Percentiles rank a stretch among this genome's conserved stretches.
phyloP scores from a whole-genome alignment of 352 stramenopile species.

The Aphanomyces invadans region DNA sequence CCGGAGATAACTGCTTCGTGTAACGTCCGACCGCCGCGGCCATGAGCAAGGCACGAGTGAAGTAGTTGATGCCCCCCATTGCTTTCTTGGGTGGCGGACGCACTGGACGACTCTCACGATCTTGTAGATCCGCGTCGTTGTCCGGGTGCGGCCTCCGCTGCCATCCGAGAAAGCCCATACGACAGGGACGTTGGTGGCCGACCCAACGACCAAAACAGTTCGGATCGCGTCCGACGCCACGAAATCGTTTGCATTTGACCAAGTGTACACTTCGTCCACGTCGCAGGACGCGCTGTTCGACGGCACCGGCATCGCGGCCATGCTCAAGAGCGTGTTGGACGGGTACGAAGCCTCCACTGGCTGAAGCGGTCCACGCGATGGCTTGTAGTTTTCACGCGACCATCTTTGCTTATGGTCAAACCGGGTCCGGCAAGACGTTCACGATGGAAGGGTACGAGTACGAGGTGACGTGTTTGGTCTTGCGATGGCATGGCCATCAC shows the following conservation, averaged over 20 bases:
- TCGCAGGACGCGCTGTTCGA: conserved; percentile 27
- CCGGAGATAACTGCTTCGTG: not conserved
- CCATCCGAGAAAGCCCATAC: conserved; percentile 34
- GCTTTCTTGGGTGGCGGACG: not conserved
- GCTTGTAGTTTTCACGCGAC: conserved; percentile 36
- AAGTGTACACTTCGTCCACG: conserved; percentile 37
- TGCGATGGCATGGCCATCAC: not conserved
- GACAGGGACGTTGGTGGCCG: conserved; percentile 31
- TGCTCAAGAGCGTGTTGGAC: conserved; percentile 13
- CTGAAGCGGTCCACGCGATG: not conserved
- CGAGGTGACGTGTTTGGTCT: conserved; percentile 28
- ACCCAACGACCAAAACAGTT: conserved; percentile 27
- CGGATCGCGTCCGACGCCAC: conserved; percentile 17
- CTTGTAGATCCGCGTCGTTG: conserved; percentile 43
- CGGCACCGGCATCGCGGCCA: not conserved
- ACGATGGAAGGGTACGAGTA: conserved; percentile 59
- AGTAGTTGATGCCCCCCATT: not conserved
- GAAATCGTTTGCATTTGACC: conserved; percentile 46
- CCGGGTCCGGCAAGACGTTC: conserved; percentile 51
- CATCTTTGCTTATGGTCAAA: conserved; percentile 53
- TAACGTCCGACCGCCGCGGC: not conserved
- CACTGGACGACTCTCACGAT: too few relatives aligned
- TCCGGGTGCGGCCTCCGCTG: conserved; percentile 40
- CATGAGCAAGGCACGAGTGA: conserved; percentile 1
- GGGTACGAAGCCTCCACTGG: not conserved